Evolutionary conservation across 768 basidiomycete species (phyloP).

Genomic region (Kwoniella shandongensis): DNA sequence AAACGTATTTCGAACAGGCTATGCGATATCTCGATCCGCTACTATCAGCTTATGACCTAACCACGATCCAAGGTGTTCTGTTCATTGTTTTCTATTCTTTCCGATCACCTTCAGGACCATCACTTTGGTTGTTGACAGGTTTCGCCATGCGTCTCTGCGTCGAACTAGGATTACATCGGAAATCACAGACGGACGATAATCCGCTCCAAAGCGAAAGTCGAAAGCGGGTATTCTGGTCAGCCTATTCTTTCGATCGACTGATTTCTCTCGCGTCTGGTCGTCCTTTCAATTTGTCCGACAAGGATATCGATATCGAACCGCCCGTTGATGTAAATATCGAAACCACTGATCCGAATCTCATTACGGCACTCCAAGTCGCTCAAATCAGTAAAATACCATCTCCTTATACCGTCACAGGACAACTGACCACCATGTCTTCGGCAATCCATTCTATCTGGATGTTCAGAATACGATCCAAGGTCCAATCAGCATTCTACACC

Average conservation of each 20-base stretch:
- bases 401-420: not conserved
- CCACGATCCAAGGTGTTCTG: slow-evolving; percentile 5
- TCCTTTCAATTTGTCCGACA: slow-evolving; percentile 26
- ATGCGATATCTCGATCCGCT: slow-evolving; percentile 1
- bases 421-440: slow-evolving; percentile 15
- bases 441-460: slow-evolving; percentile 18
- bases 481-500: slow-evolving; percentile 19
- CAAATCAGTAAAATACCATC: not conserved
- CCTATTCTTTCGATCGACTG: slow-evolving; percentile 28
- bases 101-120: slow-evolving; percentile 5
- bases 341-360: not conserved
- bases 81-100: slow-evolving; percentile 9
- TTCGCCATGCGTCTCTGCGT: slow-evolving; percentile 15
- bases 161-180: slow-evolving; percentile 3
- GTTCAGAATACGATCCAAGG: slow-evolving; percentile 15
- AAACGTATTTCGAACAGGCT: slow-evolving; percentile 22
- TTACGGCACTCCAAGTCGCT: not conserved
- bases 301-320: slow-evolving; percentile 32
- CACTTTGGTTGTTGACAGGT: slow-evolving; percentile 7
- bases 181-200: not conserved
- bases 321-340: slow-evolving; percentile 23
- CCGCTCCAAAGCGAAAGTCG: slow-evolving; percentile 9
- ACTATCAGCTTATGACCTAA: slow-evolving; percentile 4
- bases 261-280: slow-evolving; percentile 26
- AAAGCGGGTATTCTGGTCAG: slow-evolving; percentile 32